A percentile compares a stretch with the other conserved stretches of the same genome.
Evolutionary conservation across 257 asterid species (phyloP).

Genomic region (Nicotiana noctiflora): DNA sequence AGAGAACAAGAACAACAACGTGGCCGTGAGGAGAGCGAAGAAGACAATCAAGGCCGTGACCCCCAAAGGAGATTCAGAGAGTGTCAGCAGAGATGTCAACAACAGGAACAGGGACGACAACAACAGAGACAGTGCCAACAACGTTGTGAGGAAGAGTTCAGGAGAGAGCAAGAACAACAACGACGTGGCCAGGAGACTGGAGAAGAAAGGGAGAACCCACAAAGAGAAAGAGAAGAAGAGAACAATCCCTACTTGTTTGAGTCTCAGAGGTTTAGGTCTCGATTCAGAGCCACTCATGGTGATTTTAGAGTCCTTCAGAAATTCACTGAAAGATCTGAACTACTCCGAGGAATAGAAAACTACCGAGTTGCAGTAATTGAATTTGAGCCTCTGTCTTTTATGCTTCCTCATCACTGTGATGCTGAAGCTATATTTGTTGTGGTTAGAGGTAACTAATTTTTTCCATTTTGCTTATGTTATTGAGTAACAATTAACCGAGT

Average conservation of each 20-base stretch:
- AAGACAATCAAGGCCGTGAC: background rate
- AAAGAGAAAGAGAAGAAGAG: background rate
- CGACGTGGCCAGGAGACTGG: background rate
- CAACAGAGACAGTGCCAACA: conserved; percentile 9
- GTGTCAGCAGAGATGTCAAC: conserved; percentile 20
- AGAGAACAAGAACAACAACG: background rate
- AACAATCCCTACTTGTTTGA: conserved; percentile 33
- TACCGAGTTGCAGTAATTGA: conserved; percentile 29
- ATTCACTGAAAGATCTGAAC: conserved; percentile 27
- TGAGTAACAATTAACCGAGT: background rate
- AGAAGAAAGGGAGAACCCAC: background rate
- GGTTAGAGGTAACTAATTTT: background rate
- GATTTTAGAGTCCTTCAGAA: conserved; percentile 28
- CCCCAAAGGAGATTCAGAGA: conserved; percentile 10
- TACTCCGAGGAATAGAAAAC: conserved; percentile 33
- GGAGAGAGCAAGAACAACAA: conserved; percentile 5
- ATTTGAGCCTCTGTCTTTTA: conserved; percentile 32
- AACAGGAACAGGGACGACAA: background rate
- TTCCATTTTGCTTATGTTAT: background rate
- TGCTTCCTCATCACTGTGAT: conserved; percentile 41
- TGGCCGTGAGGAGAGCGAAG: background rate
- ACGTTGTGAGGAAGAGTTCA: conserved; percentile 15
- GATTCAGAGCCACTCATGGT: conserved; percentile 23
- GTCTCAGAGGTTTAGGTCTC: conserved; percentile 18
- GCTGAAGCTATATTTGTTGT: conserved; percentile 27